These are phyloP conservation scores for Pseudonitzschia multistriata DNA, from an alignment of 108 stramenopile genomes.

Conservation along the genomic window DNA sequence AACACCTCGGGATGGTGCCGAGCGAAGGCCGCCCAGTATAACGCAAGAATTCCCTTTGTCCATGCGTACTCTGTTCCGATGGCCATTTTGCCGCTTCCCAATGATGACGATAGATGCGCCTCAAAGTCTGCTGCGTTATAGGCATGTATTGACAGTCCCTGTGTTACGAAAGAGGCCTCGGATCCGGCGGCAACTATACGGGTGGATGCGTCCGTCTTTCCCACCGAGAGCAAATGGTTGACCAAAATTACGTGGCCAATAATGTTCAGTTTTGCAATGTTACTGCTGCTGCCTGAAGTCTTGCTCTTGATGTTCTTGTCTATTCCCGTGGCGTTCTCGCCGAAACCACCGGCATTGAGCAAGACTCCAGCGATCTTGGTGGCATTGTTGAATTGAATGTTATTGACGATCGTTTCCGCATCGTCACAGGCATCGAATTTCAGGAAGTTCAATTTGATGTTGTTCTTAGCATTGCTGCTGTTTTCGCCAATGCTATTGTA, in stretches of 20 bases:
- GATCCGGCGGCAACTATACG: slow-evolving; percentile 25
- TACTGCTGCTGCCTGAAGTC: background rate
- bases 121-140: slow-evolving; percentile 1
- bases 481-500: background rate
- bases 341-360: slow-evolving; percentile 32
- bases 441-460: slow-evolving; percentile 11
- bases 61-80: slow-evolving; percentile 16
- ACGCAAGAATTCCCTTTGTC: slow-evolving; percentile 23
- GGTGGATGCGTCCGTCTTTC: background rate
- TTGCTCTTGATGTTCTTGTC: background rate
- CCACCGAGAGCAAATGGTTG: slow-evolving; percentile 7
- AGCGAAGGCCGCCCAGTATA: slow-evolving; percentile 33
- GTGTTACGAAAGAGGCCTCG: slow-evolving; percentile 18
- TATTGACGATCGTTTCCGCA: slow-evolving; percentile 11
- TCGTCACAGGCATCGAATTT: slow-evolving; percentile 23
- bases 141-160: background rate
- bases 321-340: background rate
- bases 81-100: background rate
- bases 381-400: background rate
- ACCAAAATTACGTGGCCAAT: slow-evolving; percentile 14
- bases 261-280: background rate
- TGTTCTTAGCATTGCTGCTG: background rate
- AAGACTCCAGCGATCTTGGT: slow-evolving; percentile 15
- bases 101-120: background rate
- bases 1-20: slow-evolving; percentile 19